Base-by-base conservation (phyloP, 768 basidiomycete genomes). In the Pulveroboletus sp. region DNA sequence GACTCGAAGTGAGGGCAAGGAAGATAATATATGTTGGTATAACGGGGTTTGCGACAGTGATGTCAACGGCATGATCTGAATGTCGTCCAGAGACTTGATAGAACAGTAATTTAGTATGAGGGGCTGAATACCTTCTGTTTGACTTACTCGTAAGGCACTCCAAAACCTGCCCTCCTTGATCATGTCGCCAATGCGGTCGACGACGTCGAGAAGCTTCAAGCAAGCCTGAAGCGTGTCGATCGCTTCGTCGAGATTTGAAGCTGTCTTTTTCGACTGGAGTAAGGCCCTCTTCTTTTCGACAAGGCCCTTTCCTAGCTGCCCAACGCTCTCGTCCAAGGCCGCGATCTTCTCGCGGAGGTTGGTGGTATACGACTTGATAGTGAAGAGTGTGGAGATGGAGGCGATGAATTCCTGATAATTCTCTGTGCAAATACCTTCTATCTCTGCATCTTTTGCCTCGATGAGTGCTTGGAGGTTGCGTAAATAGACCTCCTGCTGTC, bases 351-450 rank as follows among this genome's bases (percentile, higher is more conserved):
- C 86, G 61, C 90, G 85, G 61, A 99, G 83, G 69, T 86, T 92
- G 58, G 87, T 90, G 33, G 96, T 98, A 63, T 96, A 97, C 17
- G 93, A 92, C 68, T 97, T 87, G 66, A 99, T 92, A 41, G 87
- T 86, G 69, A 97, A 87, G 54, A 99, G 76, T 3, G 93, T 97
- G n/a, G 93, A 92, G 14, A 97, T 93, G 17, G 94, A 96, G 27
- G 87, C 85, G 31, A 97, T 93, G 60, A 99, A 99, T 70, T 98
- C 95, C 70, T 94, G 92, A 62, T 98, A 97, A 68, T 98, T 98
- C 58, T 93, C 89, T 50, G 84, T 81, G 71, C 96, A 98, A 67
- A 97, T 93, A 52, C 81, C 83, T 72, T 98, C 92, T 67, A 99
- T 99, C 69, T 98, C 95, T 53, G 80, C 77, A 67, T 99, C 96